Percentiles rank a stretch among this genome's conserved stretches.
phyloP scores from a whole-genome alignment of 2,329 filamentous ascomycete species.

The Colletotrichum echinochloae region DNA sequence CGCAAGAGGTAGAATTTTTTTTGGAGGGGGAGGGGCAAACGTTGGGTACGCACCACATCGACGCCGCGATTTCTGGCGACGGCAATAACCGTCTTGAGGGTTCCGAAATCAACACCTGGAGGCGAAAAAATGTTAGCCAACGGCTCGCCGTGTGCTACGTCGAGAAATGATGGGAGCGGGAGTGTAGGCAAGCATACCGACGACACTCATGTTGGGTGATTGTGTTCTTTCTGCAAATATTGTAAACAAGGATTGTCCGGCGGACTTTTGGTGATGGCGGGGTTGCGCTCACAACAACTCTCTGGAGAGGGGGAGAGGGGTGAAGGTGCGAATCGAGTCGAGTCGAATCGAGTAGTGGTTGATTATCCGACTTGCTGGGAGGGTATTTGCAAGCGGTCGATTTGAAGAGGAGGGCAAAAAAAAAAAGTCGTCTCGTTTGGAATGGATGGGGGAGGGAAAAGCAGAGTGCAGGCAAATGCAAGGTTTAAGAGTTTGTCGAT shows the following conservation, averaged over 20 bases:
- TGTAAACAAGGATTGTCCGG: slow-evolving; percentile 36
- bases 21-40: slow-evolving; percentile 33
- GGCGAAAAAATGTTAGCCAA: slow-evolving; percentile 38
- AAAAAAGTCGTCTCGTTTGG: slow-evolving; percentile 30
- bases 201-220: slow-evolving; percentile 65
- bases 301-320: slow-evolving; percentile 16
- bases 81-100: slow-evolving; percentile 95
- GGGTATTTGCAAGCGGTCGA: slow-evolving; percentile 38
- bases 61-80: slow-evolving; percentile 98
- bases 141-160: not conserved
- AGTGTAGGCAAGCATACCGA: slow-evolving; percentile 58
- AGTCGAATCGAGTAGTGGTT: slow-evolving; percentile 11
- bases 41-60: slow-evolving; percentile 84
- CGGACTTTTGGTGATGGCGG: slow-evolving; percentile 29
- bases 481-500: slow-evolving; percentile 39
- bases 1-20: slow-evolving; percentile 24
- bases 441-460: slow-evolving; percentile 18
- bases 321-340: slow-evolving; percentile 9
- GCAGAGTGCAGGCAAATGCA: slow-evolving; percentile 31
- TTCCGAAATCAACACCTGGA: slow-evolving; percentile 90
- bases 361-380: slow-evolving; percentile 38
- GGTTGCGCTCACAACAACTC: slow-evolving; percentile 38
- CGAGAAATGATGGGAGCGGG: not conserved
- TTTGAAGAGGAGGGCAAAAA: slow-evolving; percentile 17
- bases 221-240: slow-evolving; percentile 30